Evolutionary conservation across 2,329 filamentous ascomycete species (phyloP).

Genomic region (Fusarium torreyae): DNA sequence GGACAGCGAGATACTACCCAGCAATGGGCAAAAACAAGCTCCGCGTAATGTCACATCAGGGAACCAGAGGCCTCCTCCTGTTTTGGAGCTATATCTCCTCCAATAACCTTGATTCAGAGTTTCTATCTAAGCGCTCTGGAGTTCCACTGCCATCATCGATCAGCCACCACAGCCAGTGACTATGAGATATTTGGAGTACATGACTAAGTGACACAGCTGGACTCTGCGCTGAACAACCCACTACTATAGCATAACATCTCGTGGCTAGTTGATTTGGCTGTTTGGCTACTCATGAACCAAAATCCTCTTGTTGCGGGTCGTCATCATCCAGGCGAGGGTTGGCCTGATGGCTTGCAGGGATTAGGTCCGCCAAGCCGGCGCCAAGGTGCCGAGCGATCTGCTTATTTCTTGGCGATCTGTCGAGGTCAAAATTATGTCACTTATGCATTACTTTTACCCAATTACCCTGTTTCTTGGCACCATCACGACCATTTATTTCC

Average conservation of each 20-base stretch:
- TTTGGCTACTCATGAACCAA: background rate
- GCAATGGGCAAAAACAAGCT: constrained; percentile 10
- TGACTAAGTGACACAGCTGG: constrained; percentile 13
- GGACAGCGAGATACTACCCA: constrained; percentile 11
- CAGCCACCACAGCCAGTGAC: background rate
- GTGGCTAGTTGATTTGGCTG: background rate
- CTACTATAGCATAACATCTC: background rate
- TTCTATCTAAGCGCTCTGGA: constrained; percentile 5
- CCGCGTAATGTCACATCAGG: constrained; percentile 6
- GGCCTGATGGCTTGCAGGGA: constrained; percentile 15
- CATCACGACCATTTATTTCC: constrained; percentile 20
- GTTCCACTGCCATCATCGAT: constrained; percentile 9
- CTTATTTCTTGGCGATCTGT: constrained; percentile 39
- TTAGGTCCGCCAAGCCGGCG: constrained; percentile 45
- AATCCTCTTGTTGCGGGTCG: constrained; percentile 19
- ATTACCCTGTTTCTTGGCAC: constrained; percentile 22
- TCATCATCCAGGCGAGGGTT: constrained; percentile 17
- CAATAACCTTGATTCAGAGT: constrained; percentile 31
- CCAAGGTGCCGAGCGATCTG: constrained; percentile 47
- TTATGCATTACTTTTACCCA: constrained; percentile 22
- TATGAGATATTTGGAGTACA: constrained; percentile 1
- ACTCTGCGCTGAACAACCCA: constrained; percentile 1
- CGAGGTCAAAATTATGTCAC: constrained; percentile 30
- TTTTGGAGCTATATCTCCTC: constrained; percentile 14
- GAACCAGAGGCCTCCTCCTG: constrained; percentile 38